phyloP scores from a whole-genome alignment of 129 eudicot species.

The Chrysanthemum makinoi region DNA sequence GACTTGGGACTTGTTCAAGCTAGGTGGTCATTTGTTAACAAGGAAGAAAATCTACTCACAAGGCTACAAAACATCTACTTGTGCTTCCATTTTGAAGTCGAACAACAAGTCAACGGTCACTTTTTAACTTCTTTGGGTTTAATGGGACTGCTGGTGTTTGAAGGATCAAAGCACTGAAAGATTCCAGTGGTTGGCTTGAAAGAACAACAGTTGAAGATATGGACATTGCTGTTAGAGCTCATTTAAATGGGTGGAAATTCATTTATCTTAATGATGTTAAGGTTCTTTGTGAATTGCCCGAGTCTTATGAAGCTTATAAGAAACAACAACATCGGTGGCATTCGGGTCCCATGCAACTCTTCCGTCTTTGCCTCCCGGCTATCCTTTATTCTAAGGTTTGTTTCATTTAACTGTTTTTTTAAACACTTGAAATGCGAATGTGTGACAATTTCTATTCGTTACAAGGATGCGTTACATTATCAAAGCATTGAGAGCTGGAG shows the following conservation, averaged over 20 bases:
- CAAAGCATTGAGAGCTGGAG: constrained; percentile 29
- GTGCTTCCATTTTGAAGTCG: constrained; percentile 97
- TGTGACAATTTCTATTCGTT: background rate
- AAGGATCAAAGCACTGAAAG: constrained; percentile 92
- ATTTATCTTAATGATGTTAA: constrained; percentile 63
- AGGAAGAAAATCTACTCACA: constrained; percentile 86
- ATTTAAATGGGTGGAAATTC: constrained; percentile 77
- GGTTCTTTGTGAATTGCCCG: constrained; percentile 68
- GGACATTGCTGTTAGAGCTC: constrained; percentile 78
- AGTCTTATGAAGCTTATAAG: constrained; percentile 75
- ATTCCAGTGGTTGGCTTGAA: constrained; percentile 96
- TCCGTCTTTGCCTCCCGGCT: constrained; percentile 60
- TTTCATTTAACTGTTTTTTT: constrained; percentile 2
- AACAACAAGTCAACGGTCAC: constrained; percentile 88
- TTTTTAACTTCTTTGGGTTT: constrained; percentile 83
- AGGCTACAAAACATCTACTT: constrained; percentile 89
- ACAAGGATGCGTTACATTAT: constrained; percentile 37
- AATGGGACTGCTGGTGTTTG: constrained; percentile 98
- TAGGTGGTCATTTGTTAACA: constrained; percentile 89
- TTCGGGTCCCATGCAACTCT: constrained; percentile 88
- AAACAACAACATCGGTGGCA: constrained; percentile 88
- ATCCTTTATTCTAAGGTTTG: constrained; percentile 61
- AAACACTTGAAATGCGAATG: constrained; percentile 9
- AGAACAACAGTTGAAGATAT: constrained; percentile 84
- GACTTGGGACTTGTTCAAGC: constrained; percentile 91